Conservation (phyloP, 768 basidiomycete genomes). For the Auricularia heimuer region DNA sequence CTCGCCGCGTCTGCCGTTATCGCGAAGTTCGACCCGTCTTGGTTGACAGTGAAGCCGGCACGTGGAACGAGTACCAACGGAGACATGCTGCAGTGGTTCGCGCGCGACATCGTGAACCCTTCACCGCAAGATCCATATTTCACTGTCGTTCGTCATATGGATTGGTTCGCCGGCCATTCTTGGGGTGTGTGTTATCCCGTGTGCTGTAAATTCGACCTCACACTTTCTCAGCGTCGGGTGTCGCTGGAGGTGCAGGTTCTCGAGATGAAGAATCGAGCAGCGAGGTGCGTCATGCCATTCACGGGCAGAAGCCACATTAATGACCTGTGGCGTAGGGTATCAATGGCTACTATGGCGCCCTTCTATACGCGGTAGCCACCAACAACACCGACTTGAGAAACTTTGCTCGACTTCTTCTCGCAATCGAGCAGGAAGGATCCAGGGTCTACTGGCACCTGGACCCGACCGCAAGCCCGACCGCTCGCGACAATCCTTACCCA, state of each 20-base stretch:
- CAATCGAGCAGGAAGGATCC: conserved; percentile 26
- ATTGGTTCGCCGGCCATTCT: conserved; percentile 30
- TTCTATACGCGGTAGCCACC: conserved; percentile 24
- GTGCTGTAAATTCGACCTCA: background rate
- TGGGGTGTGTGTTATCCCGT: conserved; percentile 14
- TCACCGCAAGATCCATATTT: conserved; percentile 24
- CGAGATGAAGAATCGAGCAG: conserved; percentile 27
- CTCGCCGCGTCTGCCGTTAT: conserved; percentile 24
- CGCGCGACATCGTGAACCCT: conserved; percentile 27
- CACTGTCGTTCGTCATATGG: conserved; percentile 23
- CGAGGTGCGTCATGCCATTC: conserved; percentile 10
- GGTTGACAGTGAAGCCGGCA: background rate
- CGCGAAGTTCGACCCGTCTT: conserved; percentile 18
- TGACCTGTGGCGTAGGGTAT: conserved; percentile 12
- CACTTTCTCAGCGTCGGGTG: conserved; percentile 18
- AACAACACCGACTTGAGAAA: conserved; percentile 24
- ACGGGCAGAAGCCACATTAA: background rate
- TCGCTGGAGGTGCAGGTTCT: conserved; percentile 25
- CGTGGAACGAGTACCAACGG: conserved; percentile 20
- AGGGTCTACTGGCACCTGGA: conserved; percentile 30
- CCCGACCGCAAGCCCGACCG: conserved; percentile 20
- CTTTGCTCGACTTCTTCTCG: conserved; percentile 25
- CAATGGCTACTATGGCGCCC: conserved; percentile 28
- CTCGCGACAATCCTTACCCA: conserved; percentile 27
- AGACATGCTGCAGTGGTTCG: conserved; percentile 21